phyloP scores from a whole-genome alignment of 805 yeast species.

The Maudiozyma saulgeensis region DNA sequence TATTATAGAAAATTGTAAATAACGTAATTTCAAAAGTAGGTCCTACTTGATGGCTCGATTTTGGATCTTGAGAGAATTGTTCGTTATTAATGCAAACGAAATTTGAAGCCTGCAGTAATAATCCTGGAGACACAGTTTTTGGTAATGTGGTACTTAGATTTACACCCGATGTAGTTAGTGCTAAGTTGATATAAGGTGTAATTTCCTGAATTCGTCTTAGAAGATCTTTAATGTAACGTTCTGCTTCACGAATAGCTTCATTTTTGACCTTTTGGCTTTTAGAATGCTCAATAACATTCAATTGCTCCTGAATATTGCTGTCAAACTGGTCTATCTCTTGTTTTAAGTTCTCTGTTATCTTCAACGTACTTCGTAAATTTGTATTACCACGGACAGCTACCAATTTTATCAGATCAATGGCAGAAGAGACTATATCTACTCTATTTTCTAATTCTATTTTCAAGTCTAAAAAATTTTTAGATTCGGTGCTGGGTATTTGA shows the following conservation, averaged over 20 bases:
- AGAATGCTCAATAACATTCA: slow-evolving; percentile 27
- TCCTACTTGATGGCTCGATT: slow-evolving; percentile 37
- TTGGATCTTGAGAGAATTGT: not conserved
- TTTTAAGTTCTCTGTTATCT: slow-evolving; percentile 45
- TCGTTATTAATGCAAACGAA: slow-evolving; percentile 26
- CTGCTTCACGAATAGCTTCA: slow-evolving; percentile 37
- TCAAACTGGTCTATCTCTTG: slow-evolving; percentile 52
- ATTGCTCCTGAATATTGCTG: slow-evolving; percentile 34
- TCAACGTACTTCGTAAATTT: slow-evolving; percentile 43
- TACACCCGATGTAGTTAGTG: slow-evolving; percentile 62
- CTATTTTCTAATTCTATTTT: slow-evolving; percentile 44
- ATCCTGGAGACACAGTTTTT: slow-evolving; percentile 50
- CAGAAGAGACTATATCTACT: slow-evolving; percentile 50
- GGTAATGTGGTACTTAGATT: slow-evolving; percentile 42
- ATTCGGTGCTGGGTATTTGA: slow-evolving; percentile 41
- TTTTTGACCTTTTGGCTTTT: slow-evolving; percentile 20
- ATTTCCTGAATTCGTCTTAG: slow-evolving; percentile 51
- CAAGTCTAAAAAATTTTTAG: slow-evolving; percentile 33
- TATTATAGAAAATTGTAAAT: slow-evolving; percentile 55
- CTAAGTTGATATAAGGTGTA: slow-evolving; percentile 56
- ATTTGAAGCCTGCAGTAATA: slow-evolving; percentile 54
- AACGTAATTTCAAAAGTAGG: slow-evolving; percentile 48
- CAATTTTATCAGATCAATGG: slow-evolving; percentile 57
- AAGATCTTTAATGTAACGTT: slow-evolving; percentile 39
- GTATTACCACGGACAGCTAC: slow-evolving; percentile 57